Conservation (phyloP, 2,329 filamentous ascomycete genomes). For the Neonectria coccinea region DNA sequence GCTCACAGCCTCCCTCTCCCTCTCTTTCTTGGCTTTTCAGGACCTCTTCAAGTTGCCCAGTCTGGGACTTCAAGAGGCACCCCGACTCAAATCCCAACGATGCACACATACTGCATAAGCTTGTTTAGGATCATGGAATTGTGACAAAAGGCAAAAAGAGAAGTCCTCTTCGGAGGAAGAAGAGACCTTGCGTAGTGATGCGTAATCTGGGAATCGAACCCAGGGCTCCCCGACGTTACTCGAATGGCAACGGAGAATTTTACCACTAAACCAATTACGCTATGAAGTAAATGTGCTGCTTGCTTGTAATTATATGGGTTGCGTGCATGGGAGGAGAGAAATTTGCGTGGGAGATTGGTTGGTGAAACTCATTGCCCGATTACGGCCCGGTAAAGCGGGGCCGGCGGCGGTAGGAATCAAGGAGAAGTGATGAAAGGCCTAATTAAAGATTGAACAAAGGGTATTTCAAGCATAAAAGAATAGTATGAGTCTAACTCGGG, state of each 20-base stretch:
- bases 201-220: constrained; percentile 8
- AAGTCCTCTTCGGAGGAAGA: fast-evolving
- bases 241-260: constrained; percentile 9
- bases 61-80: too few relatives aligned
- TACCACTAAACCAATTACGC: constrained; percentile 10
- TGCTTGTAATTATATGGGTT: not conserved
- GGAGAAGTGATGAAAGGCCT: not conserved
- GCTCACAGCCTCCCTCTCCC: too few relatives aligned
- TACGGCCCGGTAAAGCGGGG: not conserved
- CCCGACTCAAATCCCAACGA: too few relatives aligned
- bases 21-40: not conserved
- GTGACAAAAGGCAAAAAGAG: not conserved
- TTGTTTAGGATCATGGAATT: not conserved
- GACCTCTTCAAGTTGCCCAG: not conserved
- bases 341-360: not conserved
- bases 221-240: constrained; percentile 5
- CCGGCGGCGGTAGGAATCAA: not conserved
- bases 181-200: not conserved
- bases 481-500: not conserved
- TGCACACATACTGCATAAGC: too few relatives aligned
- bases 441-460: not conserved
- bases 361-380: not conserved
- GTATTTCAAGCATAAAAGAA: not conserved
- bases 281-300: not conserved
- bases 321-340: not conserved